These are phyloP conservation scores for Puccinia hordei DNA, from an alignment of 1,284 basidiomycete genomes.

Conservation along the genomic window DNA sequence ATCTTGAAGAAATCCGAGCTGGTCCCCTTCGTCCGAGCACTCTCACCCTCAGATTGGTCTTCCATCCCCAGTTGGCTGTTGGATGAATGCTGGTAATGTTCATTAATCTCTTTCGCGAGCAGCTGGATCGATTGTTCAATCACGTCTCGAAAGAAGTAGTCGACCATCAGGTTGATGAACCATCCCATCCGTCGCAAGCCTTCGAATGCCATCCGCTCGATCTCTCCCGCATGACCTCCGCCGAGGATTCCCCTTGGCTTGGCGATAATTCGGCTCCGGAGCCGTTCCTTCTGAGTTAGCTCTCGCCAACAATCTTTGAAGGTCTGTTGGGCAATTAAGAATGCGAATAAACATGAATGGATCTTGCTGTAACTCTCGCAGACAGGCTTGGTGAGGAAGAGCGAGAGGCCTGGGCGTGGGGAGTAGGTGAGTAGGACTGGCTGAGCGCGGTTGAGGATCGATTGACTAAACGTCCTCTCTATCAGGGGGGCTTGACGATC, in stretches of 20 bases:
- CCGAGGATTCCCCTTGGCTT: not conserved
- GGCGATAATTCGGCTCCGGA: not conserved
- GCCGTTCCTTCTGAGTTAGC: constrained; percentile 10
- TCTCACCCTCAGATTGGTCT: no score
- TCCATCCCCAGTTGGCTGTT: not conserved
- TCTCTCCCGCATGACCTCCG: not conserved
- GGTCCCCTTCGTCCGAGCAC: not conserved
- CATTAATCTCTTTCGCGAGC: not conserved
- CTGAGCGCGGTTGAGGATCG: not conserved
- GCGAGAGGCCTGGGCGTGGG: not conserved
- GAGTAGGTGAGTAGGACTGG: constrained; percentile 34
- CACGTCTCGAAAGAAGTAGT: constrained; percentile 9
- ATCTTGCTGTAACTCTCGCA: constrained; percentile 27
- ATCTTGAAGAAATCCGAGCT: constrained; percentile 1
- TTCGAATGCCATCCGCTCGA: not conserved
- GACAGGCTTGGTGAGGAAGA: constrained; percentile 18
- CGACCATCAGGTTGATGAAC: constrained; percentile 17
- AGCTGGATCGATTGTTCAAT: not conserved
- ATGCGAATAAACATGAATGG: constrained; percentile 22
- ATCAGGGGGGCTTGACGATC: not conserved
- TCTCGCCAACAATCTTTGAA: constrained; percentile 17
- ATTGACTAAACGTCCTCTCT: not conserved
- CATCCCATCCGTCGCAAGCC: not conserved
- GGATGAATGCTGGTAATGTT: not conserved
- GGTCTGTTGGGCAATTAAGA: constrained; percentile 9